Base-by-base conservation (phyloP, 2,329 filamentous ascomycete genomes). In the Arthrobotrys sphaeroides region DNA sequence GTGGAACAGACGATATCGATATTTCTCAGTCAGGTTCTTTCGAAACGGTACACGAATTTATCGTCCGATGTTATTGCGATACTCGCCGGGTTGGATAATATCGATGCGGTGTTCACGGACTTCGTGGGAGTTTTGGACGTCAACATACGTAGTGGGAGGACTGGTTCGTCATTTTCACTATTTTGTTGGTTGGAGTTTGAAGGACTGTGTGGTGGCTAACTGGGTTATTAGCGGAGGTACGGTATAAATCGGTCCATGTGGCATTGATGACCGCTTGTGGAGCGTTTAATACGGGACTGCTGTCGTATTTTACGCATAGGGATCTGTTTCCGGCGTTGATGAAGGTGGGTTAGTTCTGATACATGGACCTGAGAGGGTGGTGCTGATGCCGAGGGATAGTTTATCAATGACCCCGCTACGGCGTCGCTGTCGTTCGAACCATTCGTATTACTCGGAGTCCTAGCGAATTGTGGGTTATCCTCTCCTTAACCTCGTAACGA, bases 261-360 rank as follows among this genome's bases (percentile, higher is more conserved):
- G 89, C 94, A 5, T 86, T 97, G 72, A 90, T 93, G 12, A 89
- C 97, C 67, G 91, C 93, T 5, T 92, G 94, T 7, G 94, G 94
- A n/a, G 94, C 94, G 68, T 98, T 97, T 82, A 93, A 96, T 83
- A 98, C 95, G 2, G 95, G 93, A 53, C 86, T 99, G 20, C 87
- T 97, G 65, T 96, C 94, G 0, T 99, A 98, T 83, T 93, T 99
- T 81, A 95, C 95, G 42, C 94, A 98, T 81, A 87, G 93, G 78
- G 95, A 99, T 81, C 86, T 98, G 36, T 99, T 99, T 80, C 94
- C 94, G 18, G 90, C 93, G 6, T 87, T 98, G 64, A 97, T 97
- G 89, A 97, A 96, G 88, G 93, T 95, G 24, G 26, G 82, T 67
- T 84, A 36, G 33, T n/a, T 36, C 22, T n/a, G 28, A 6, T 42